phyloP scores from a whole-genome alignment of 139 green algal genomes.

The Asterochloris erici region DNA sequence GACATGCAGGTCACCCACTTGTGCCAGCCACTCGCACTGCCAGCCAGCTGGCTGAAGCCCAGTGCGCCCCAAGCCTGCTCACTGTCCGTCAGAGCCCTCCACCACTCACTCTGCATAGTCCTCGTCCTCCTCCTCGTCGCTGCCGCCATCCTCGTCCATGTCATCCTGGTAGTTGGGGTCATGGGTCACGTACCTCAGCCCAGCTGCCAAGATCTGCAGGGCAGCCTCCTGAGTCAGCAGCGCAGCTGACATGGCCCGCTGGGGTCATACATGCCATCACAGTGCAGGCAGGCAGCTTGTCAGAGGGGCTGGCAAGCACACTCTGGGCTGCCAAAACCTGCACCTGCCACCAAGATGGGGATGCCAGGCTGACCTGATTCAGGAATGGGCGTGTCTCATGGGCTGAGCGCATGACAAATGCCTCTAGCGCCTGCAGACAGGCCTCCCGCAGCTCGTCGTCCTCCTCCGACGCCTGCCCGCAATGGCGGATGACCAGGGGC shows the following conservation, averaged over 20 bases:
- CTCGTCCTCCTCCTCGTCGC: slow-evolving; percentile 44
- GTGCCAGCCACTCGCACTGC: no score
- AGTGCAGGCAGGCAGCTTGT: slow-evolving; percentile 34
- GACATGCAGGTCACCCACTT: no score
- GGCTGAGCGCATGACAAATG: slow-evolving; percentile 71
- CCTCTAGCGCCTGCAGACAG: slow-evolving; percentile 85
- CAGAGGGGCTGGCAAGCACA: no score
- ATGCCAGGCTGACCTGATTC: background rate
- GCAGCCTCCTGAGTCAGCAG: no score
- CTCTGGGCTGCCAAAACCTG: no score
- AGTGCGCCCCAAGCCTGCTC: no score
- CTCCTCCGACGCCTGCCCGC: slow-evolving; percentile 46
- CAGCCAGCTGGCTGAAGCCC: no score
- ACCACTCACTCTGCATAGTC: slow-evolving; percentile 38
- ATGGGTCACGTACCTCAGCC: slow-evolving; percentile 63
- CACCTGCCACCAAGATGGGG: no score
- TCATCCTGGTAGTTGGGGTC: slow-evolving; percentile 93
- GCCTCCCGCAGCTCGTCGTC: slow-evolving; percentile 87
- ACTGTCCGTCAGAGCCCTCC: no score
- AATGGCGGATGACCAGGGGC: slow-evolving; percentile 63
- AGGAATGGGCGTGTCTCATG: slow-evolving; percentile 42
- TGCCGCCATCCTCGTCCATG: slow-evolving; percentile 67
- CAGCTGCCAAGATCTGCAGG: slow-evolving; percentile 26
- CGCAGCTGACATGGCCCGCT: no score
- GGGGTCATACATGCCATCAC: no score